Conservation (phyloP, 352 stramenopile species). For the Thraustochytrium striatum region DNA sequence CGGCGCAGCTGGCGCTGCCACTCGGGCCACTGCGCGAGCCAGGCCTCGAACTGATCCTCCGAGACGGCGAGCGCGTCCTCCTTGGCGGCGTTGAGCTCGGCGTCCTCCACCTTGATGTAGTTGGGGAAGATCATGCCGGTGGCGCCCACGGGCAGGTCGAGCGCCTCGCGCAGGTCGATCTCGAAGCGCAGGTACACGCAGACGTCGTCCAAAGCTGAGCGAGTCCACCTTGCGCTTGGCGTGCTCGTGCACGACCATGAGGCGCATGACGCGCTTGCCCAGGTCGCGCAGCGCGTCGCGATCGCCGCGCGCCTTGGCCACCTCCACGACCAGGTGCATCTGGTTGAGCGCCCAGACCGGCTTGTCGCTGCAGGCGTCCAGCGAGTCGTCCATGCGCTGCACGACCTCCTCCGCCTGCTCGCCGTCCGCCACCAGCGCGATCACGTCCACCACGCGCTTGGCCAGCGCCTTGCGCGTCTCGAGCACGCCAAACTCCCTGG, state of each 20-base stretch:
- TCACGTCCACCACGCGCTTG: not conserved
- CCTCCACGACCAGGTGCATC: not conserved
- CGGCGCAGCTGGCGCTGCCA: constrained; percentile 8
- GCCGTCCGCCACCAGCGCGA: not conserved
- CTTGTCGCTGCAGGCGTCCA: not conserved
- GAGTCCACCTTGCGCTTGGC: constrained; percentile 34
- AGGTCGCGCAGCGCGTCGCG: constrained; percentile 22
- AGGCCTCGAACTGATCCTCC: constrained; percentile 1
- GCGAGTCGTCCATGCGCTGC: not conserved
- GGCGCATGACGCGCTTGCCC: not conserved
- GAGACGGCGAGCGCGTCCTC: not conserved
- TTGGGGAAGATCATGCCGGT: not conserved
- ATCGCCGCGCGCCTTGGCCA: constrained; percentile 17
- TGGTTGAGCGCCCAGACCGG: constrained; percentile 22
- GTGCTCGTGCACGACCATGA: constrained; percentile 33
- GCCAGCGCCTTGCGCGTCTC: no score
- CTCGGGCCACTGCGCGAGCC: constrained; percentile 20
- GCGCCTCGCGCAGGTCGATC: not conserved
- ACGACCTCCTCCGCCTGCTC: not conserved
- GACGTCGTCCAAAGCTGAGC: constrained; percentile 12
- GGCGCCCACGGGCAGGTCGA: constrained; percentile 7
- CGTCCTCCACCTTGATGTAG: not conserved
- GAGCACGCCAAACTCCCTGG: not conserved
- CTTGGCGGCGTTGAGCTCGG: not conserved
- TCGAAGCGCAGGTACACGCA: constrained; percentile 32